These are phyloP conservation scores for Physaria fendleri DNA, from an alignment of 345 rosid genomes.

Conservation along the genomic window DNA sequence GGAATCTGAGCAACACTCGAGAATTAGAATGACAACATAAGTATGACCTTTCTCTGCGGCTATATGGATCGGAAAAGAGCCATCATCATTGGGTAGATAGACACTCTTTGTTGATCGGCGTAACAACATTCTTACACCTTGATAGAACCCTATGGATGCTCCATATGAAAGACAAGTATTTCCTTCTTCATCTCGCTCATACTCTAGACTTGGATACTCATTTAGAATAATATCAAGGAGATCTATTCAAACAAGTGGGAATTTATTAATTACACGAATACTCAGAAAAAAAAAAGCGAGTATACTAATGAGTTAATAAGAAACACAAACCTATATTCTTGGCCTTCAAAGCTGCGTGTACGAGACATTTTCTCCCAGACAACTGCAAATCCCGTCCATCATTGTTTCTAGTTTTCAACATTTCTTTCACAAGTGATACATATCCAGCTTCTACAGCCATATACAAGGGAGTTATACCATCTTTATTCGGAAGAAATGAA, in stretches of 20 bases:
- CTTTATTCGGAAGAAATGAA: not conserved
- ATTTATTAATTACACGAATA: not conserved
- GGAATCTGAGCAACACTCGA: not conserved
- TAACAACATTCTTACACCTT: not conserved
- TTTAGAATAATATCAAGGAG: not conserved
- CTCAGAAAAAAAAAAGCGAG: too few relatives aligned
- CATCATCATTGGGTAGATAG: not conserved
- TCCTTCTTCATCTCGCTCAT: not conserved
- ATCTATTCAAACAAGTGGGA: not conserved
- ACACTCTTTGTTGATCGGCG: not conserved
- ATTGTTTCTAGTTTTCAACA: not conserved
- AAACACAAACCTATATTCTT: not conserved
- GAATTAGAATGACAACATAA: not conserved
- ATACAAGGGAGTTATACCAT: not conserved
- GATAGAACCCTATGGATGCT: not conserved
- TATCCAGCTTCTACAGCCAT: not conserved
- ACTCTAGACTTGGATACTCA: not conserved
- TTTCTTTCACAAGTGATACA: not conserved
- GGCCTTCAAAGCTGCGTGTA: not conserved
- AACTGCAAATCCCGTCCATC: not conserved
- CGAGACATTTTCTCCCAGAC: not conserved
- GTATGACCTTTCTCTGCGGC: not conserved
- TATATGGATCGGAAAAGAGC: not conserved
- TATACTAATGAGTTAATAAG: too few relatives aligned
- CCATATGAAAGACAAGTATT: not conserved